Base-by-base conservation (phyloP, 2,329 filamentous ascomycete genomes). In the Exophiala sp. region DNA sequence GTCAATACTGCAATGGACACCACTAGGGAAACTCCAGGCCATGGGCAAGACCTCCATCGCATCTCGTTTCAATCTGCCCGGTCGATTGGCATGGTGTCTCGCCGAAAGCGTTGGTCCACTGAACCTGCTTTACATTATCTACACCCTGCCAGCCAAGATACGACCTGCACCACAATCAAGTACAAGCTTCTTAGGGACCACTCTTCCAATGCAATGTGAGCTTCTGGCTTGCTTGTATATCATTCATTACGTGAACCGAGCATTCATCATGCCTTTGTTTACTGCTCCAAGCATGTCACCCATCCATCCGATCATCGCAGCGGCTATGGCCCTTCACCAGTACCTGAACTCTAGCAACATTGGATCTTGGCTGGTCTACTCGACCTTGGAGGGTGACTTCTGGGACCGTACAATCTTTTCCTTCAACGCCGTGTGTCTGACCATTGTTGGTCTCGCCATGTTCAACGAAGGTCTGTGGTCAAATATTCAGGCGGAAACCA, bases 241-340 rank as follows among this genome's bases (percentile, higher is more conserved):
- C 33, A 82, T 92, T 52, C 94, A 99, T 75, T 99, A 99, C 77
- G 62, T 84, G 67, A 95, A 99, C 78, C 89, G 94, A 59, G 91
- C 94, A 8, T 71, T 97, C 52, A 72, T 95, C 58, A 87, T 85
- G 52, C 92, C 94, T 2, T 75, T 95, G 54, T 78, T 92, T 60
- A 74, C 83, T 36, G 89, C 92, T 59, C 92, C 92, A 0, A 91
- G 86, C 75, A 96, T 99, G 87, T 90, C 91, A 3, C 92, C 92
- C 7, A 88, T 96, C 62, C 88, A 95, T 70, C 67, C 81, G 2
- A 50, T 83, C 24, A 80, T 96, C 60, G 86, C 86, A 75, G 7
- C 75, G 45, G 71, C 76, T 18, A 94, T 86, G 3, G 59, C 86
- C 36, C 36, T 66, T 18, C 97, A 96, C 75, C 94, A 99, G 69